Conservation (phyloP, 345 rosid genomes). For the Adansonia digitata region DNA sequence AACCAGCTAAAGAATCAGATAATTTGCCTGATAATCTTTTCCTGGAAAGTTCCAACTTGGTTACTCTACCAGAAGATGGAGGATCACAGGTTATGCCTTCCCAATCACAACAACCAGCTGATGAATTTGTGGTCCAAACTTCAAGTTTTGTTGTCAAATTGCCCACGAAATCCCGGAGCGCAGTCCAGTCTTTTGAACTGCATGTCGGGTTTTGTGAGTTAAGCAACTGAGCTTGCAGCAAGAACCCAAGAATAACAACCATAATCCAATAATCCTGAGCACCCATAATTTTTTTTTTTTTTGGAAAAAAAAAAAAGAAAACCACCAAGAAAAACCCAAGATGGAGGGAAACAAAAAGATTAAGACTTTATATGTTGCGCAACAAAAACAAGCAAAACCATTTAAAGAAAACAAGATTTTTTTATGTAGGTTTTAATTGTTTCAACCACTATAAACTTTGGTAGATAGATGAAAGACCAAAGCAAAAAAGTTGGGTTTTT, state of each 20-base stretch:
- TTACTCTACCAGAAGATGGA: constrained; percentile 39
- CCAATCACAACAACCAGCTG: constrained; percentile 58
- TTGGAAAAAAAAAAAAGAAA: neutral
- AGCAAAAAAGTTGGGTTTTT: neutral
- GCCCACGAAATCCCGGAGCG: constrained; percentile 37
- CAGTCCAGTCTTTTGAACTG: constrained; percentile 42
- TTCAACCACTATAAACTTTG: constrained; percentile 7
- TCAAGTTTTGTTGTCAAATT: constrained; percentile 35
- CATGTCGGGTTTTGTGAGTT: constrained; percentile 43
- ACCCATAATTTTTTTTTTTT: too few relatives aligned
- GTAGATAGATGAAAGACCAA: neutral
- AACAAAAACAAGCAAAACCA: constrained; percentile 17
- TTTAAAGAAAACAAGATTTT: neutral
- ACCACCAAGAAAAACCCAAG: neutral
- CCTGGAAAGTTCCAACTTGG: constrained; percentile 33
- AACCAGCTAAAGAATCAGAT: constrained; percentile 39
- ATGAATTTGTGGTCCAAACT: constrained; percentile 35
- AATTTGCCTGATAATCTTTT: constrained; percentile 42
- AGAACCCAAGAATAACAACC: constrained; percentile 30
- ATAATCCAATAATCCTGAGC: constrained; percentile 29
- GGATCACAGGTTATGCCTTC: constrained; percentile 50
- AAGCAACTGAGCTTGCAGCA: constrained; percentile 24
- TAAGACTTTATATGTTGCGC: neutral
- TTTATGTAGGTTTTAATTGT: constrained; percentile 13
- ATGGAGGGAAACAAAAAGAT: constrained; percentile 2